Evolutionary conservation across 2,329 filamentous ascomycete genomes (phyloP).

Genomic region (Beauveria pseudobassiana): DNA sequence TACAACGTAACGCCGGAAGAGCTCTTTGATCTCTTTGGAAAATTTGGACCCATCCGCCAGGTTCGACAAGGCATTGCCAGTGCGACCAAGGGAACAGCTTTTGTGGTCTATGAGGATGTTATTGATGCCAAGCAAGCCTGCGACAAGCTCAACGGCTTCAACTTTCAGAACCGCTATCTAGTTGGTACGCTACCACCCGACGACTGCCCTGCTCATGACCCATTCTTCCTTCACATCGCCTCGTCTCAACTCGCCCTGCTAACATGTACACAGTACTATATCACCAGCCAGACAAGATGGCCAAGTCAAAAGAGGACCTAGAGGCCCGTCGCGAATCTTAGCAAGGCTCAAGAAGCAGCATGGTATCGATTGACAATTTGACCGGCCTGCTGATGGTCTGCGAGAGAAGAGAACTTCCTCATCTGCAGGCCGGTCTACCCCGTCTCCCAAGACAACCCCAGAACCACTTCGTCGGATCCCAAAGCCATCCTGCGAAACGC

Average conservation of each 20-base stretch:
- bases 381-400: conserved; percentile 55
- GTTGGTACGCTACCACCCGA: conserved; percentile 61
- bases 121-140: conserved; percentile 98
- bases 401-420: conserved; percentile 34
- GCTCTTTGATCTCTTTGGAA: conserved; percentile 97
- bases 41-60: conserved; percentile 94
- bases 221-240: neutral
- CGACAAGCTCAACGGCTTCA: conserved; percentile 99
- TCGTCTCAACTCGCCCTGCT: neutral
- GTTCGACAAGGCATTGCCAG: conserved; percentile 96
- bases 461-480: conserved; percentile 29
- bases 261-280: conserved; percentile 42
- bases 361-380: conserved; percentile 92
- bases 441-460: conserved; percentile 30
- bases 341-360: conserved; percentile 97
- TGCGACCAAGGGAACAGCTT: conserved; percentile 96
- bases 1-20: conserved; percentile 99
- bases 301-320: conserved; percentile 86
- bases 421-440: conserved; percentile 55
- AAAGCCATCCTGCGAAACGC: conserved; percentile 39
- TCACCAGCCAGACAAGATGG: conserved; percentile 59
- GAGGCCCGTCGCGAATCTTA: conserved; percentile 92
- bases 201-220: neutral
- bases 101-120: conserved; percentile 99
- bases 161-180: conserved; percentile 98